These are phyloP conservation scores for Sonneratia caseolaris DNA, from an alignment of 345 rosid genomes.

Conservation along the genomic window DNA sequence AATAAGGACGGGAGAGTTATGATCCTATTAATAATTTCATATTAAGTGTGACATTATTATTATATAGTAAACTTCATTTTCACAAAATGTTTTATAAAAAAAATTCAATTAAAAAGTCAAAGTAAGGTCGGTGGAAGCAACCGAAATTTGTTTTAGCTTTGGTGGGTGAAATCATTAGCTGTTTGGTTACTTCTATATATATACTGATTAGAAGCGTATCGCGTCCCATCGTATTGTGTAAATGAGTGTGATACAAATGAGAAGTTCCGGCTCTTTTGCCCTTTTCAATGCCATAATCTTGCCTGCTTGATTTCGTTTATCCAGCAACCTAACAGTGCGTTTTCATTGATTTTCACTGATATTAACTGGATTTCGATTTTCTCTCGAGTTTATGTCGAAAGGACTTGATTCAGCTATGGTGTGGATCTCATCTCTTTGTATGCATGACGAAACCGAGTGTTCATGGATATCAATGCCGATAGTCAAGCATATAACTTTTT, in stretches of 20 bases:
- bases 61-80: too few relatives aligned
- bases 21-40: too few relatives aligned
- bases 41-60: too few relatives aligned
- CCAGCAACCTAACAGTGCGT: not conserved
- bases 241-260: constrained; percentile 8
- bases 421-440: not conserved
- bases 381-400: not conserved
- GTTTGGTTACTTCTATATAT: constrained; percentile 1
- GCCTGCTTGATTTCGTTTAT: too few relatives aligned
- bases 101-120: not conserved
- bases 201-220: constrained; percentile 1
- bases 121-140: constrained; percentile 5
- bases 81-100: too few relatives aligned
- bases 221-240: not conserved
- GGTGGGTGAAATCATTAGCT: constrained; percentile 9
- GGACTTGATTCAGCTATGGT: not conserved
- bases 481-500: not conserved
- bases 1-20: not conserved
- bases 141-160: constrained; percentile 6
- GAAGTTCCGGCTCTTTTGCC: not conserved
- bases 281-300: not conserved
- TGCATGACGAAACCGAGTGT: too few relatives aligned
- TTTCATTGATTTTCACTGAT: not conserved
- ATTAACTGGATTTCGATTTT: not conserved
- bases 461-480: not conserved